Evolutionary conservation across 495 filamentous ascomycete genomes (phyloP).

Genomic region (Cercophora samala): DNA sequence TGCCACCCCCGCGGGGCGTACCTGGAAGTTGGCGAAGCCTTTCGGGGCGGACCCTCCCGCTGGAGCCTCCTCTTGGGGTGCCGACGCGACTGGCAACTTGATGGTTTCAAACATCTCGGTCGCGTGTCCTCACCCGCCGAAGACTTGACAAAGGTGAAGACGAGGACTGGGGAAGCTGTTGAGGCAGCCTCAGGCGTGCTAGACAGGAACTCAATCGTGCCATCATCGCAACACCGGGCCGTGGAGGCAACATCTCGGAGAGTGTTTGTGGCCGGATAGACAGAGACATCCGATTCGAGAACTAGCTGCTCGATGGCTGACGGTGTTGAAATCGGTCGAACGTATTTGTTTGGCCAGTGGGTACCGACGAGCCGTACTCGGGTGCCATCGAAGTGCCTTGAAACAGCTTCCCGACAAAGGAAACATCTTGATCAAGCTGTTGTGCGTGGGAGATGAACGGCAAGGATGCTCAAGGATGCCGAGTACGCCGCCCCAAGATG

Average conservation of each 20-base stretch:
- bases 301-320: neutral
- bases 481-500: too few relatives aligned
- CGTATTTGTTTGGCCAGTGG: slow-evolving; percentile 3
- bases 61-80: neutral
- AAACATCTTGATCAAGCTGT: slow-evolving; percentile 20
- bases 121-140: too few relatives aligned
- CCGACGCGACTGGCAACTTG: neutral
- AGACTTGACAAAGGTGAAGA: too few relatives aligned
- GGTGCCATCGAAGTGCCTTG: neutral
- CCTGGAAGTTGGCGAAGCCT: neutral
- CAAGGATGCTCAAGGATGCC: too few relatives aligned
- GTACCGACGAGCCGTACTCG: neutral
- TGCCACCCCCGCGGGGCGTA: neutral
- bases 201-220: too few relatives aligned
- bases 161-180: too few relatives aligned
- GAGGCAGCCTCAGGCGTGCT: too few relatives aligned
- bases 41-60: neutral
- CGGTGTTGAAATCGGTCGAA: slow-evolving; percentile 20
- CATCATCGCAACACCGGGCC: too few relatives aligned
- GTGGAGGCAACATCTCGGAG: too few relatives aligned
- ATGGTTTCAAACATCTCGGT: neutral
- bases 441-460: too few relatives aligned
- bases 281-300: neutral
- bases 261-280: neutral
- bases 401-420: slow-evolving; percentile 16